These are phyloP conservation scores for Boletus bicolor DNA, from an alignment of 768 basidiomycete species.

Conservation along the genomic window DNA sequence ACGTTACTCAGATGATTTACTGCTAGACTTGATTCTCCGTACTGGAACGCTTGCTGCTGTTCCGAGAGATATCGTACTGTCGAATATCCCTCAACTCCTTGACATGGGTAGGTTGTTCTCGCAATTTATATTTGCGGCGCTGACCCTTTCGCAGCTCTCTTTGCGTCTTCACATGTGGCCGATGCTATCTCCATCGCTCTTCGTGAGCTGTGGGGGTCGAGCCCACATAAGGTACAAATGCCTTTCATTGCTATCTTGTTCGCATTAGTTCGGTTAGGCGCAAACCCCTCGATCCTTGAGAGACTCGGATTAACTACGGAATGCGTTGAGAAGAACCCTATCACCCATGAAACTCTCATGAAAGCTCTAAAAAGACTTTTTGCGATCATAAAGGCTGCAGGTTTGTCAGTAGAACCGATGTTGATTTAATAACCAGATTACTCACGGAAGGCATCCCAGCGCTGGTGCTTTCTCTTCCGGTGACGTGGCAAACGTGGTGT, in stretches of 20 bases:
- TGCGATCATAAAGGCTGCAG: conserved; percentile 39
- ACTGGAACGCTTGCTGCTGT: conserved; percentile 39
- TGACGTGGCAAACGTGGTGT: conserved; percentile 48
- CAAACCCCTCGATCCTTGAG: conserved; percentile 35
- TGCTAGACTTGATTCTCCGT: conserved; percentile 40
- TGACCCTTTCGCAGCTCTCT: conserved; percentile 18
- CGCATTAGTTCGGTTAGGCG: conserved; percentile 45
- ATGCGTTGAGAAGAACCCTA: conserved; percentile 2
- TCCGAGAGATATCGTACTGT: conserved; percentile 27
- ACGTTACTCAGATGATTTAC: conserved; percentile 36
- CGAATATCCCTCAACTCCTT: conserved; percentile 40
- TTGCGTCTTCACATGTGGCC: conserved; percentile 26
- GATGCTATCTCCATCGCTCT: conserved; percentile 34
- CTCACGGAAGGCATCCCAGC: conserved; percentile 23
- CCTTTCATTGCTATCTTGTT: conserved; percentile 34
- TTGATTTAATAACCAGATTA: neutral
- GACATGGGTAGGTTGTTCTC: conserved; percentile 35
- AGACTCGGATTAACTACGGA: conserved; percentile 31
- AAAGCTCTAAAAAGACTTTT: conserved; percentile 41
- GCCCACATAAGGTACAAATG: conserved; percentile 26
- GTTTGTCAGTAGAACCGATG: conserved; percentile 39
- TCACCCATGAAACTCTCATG: conserved; percentile 27
- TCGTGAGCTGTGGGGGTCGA: conserved; percentile 32
- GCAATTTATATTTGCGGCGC: neutral
- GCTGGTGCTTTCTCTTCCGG: conserved; percentile 33